These are phyloP conservation scores for Arabidopsis thaliana DNA, from an alignment of 345 rosid genomes.

Conservation along the genomic window TAIR10.1 NC_003071.7:9629501-9630000, in stretches of 20 bases:
- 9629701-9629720: conserved; percentile 10
- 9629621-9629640: conserved; percentile 32
- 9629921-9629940: conserved; percentile 58
- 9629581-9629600: conserved; percentile 64
- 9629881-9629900: conserved; percentile 33
- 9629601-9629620: conserved; percentile 86
- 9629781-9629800: conserved; percentile 57
- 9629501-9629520: conserved; percentile 48
- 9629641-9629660: background rate
- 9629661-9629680: background rate
- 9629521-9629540: conserved; percentile 63
- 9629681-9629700: background rate
- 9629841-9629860: conserved; percentile 78
- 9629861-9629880: conserved; percentile 63
- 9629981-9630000: conserved; percentile 2
- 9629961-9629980: conserved; percentile 19
- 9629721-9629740: conserved; percentile 48
- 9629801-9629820: conserved; percentile 63
- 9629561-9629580: conserved; percentile 54
- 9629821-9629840: conserved; percentile 57
- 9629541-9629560: conserved; percentile 52
- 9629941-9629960: background rate
- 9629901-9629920: conserved; percentile 71
- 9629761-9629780: conserved; percentile 55
- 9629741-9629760: conserved; percentile 44